Base-by-base conservation (phyloP, 2,329 filamentous ascomycete genomes). In the Nannizziopsis barbatae region DNA sequence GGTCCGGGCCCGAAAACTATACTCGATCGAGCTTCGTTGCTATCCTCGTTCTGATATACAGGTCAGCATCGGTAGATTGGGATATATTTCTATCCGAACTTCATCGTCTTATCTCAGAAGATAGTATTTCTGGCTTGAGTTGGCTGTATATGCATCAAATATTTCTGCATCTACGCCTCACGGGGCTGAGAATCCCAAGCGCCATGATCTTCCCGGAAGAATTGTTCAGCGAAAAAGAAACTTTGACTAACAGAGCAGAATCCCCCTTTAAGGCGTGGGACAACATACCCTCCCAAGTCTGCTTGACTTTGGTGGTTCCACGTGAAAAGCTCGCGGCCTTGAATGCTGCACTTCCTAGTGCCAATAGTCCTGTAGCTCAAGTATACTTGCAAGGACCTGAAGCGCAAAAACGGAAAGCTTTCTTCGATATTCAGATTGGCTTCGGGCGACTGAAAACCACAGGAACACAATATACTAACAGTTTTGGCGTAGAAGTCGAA, bases 121-220 rank as follows among this genome's bases (percentile, higher is more conserved):
- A 60, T 43, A 35, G 40, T 4, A 49, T 39, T 4, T 41, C 59
- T 2, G 18, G 53, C 3, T 49, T 58, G 18, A 53, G 55, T 10
- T 47, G 32, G 4, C 58, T 58, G 38, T 57, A 56, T 49, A 27
- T 60, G 3, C 59, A 64, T 39, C 60, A 62, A 35, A 38, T 64
- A 4, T 58, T 53, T 50, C 27, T 59, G n/a, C 52, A 60, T 5
- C 52, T 64, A 5, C 55, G 62, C 43, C 37, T 59, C 7, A 52
- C 53, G 22, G 58, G 52, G 6, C 37, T 63, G 11, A 27, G 7
- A 27, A 27, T 27, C 3, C 52, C 47, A 45, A 51, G 51, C 14
- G 27, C 42, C 10, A 4, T 45, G 9, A 41, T 30, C 9, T 22
- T 52, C 38, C 38, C 37, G 3, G 33, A 14, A 38, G 49, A 42